Evolutionary conservation across 306 rosid species (phyloP).

Genomic region (Cicer arietinum): DNA sequence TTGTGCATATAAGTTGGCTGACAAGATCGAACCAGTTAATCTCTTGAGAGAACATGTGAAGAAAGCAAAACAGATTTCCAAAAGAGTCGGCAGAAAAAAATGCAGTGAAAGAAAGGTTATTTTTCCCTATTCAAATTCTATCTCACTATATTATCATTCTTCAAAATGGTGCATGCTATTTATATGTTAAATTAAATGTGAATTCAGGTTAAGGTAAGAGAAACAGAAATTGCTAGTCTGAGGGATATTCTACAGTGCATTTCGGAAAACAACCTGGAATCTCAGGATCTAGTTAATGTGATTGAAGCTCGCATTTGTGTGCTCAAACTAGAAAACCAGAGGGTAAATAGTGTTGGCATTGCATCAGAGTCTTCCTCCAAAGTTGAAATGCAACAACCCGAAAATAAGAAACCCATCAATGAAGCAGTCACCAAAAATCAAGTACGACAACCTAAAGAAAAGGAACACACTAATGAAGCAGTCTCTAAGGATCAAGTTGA

Average conservation of each 20-base stretch:
- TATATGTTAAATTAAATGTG: conserved; percentile 29
- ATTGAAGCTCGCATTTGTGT: conserved; percentile 43
- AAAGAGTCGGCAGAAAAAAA: not conserved
- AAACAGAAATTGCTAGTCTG: conserved; percentile 51
- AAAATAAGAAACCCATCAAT: not conserved
- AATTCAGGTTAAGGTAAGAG: conserved; percentile 51
- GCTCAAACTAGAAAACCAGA: conserved; percentile 45
- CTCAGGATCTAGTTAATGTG: conserved; percentile 41
- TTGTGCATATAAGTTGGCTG: conserved; percentile 56
- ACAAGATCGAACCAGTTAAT: conserved; percentile 50
- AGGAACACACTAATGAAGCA: not conserved
- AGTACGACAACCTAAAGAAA: not conserved
- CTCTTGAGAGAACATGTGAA: conserved; percentile 45
- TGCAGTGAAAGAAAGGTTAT: conserved; percentile 45
- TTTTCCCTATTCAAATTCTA: not conserved
- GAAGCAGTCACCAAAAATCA: not conserved
- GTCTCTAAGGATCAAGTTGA: not conserved
- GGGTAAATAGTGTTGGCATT: conserved; percentile 12
- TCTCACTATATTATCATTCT: conserved; percentile 17
- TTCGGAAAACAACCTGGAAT: conserved; percentile 50
- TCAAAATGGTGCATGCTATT: conserved; percentile 15
- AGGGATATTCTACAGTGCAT: conserved; percentile 48
- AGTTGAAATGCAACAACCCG: not conserved
- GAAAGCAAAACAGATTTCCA: not conserved
- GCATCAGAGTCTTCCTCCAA: conserved; percentile 1